Evolutionary conservation across 768 basidiomycete species (phyloP).

Genomic region (Hericium alpestre): DNA sequence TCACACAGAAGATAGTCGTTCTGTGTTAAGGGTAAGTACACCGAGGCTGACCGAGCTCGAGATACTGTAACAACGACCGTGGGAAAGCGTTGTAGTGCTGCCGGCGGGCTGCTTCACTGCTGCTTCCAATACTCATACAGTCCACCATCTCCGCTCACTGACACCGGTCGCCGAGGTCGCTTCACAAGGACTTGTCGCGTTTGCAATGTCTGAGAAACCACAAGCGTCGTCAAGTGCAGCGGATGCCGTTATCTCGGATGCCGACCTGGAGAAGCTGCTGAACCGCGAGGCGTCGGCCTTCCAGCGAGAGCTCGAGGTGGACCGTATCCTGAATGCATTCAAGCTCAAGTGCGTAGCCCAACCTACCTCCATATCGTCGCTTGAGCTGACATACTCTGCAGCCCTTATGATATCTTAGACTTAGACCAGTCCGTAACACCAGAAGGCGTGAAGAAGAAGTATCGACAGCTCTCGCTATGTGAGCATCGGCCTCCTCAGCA

Average conservation of each 20-base stretch:
- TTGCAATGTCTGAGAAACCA: background rate
- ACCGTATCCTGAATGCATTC: constrained; percentile 88
- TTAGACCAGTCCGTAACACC: constrained; percentile 58
- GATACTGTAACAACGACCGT: too few relatives aligned
- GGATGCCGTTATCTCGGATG: constrained; percentile 22
- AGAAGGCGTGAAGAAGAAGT: constrained; percentile 85
- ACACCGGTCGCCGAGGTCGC: too few relatives aligned
- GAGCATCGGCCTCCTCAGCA: constrained; percentile 20
- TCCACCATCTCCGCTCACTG: too few relatives aligned
- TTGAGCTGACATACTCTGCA: constrained; percentile 19
- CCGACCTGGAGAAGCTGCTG: constrained; percentile 71
- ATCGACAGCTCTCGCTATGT: constrained; percentile 79
- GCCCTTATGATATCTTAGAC: constrained; percentile 91
- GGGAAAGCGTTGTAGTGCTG: too few relatives aligned
- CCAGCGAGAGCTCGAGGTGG: constrained; percentile 80
- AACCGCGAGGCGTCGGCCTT: constrained; percentile 76
- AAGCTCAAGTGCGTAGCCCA: constrained; percentile 72
- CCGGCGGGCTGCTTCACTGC: too few relatives aligned
- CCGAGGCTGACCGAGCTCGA: too few relatives aligned
- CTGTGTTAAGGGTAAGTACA: too few relatives aligned
- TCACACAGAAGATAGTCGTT: too few relatives aligned
- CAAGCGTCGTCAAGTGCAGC: background rate
- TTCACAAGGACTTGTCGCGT: too few relatives aligned
- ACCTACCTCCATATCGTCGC: background rate
- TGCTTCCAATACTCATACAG: too few relatives aligned